Evolutionary conservation across 345 rosid species (phyloP).

Genomic region (Gossypium thurberi): DNA sequence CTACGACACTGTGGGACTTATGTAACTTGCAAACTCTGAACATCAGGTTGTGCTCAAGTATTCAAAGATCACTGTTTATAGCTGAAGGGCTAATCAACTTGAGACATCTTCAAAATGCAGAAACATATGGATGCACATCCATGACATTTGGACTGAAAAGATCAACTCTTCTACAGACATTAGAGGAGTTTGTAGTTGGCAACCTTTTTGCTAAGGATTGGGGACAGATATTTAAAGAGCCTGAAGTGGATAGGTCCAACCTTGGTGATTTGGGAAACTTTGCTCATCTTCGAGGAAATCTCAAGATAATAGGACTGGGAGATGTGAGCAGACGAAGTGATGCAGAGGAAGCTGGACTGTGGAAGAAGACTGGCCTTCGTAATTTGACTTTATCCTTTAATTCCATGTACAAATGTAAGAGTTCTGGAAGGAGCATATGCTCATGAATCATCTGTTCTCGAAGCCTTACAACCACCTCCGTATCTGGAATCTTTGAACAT

Average conservation of each 20-base stretch:
- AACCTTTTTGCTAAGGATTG: fast-evolving
- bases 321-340: neutral
- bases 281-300: neutral
- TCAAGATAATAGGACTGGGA: slow-evolving; percentile 2
- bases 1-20: neutral
- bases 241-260: neutral
- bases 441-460: neutral
- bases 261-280: neutral
- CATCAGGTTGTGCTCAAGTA: neutral
- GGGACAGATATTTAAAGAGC: fast-evolving
- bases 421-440: neutral
- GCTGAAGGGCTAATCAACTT: neutral
- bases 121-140: neutral
- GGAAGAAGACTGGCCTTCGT: neutral
- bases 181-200: neutral
- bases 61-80: neutral
- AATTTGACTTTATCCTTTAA: neutral
- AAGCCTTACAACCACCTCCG: neutral
- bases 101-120: neutral
- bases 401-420: neutral
- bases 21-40: slow-evolving; percentile 4
- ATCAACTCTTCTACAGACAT: neutral
- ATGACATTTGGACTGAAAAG: neutral
- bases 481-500: neutral
- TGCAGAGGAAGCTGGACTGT: neutral